Percentiles rank a stretch among this genome's conserved stretches.
Conservation (phyloP, 2,329 filamentous ascomycete genomes). For the Cladosporium oxysporum region DNA sequence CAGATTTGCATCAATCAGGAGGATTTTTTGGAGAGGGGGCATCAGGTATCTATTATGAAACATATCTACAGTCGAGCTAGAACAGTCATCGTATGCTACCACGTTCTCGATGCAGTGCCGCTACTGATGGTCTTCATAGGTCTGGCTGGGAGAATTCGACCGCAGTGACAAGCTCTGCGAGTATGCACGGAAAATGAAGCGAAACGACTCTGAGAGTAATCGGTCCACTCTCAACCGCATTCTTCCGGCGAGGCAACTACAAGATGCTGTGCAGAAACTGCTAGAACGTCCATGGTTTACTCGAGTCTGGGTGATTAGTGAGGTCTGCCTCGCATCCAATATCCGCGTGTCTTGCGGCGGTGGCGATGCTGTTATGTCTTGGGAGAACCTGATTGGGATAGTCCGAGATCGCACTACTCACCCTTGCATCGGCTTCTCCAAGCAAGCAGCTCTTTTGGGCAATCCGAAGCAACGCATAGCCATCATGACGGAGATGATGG, state of each 20-base stretch:
- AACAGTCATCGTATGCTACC: slow-evolving; percentile 11
- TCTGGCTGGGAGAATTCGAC: slow-evolving; percentile 35
- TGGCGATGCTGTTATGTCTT: slow-evolving; percentile 19
- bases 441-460: slow-evolving; percentile 32
- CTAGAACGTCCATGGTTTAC: slow-evolving; percentile 34
- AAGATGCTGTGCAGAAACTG: slow-evolving; percentile 33
- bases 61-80: slow-evolving; percentile 34
- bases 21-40: slow-evolving; percentile 33
- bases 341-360: slow-evolving; percentile 15
- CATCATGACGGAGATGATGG: slow-evolving; percentile 35
- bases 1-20: slow-evolving; percentile 37
- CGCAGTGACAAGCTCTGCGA: slow-evolving; percentile 32
- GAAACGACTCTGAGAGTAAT: slow-evolving; percentile 24
- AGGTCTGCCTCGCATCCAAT: slow-evolving; percentile 19
- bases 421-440: slow-evolving; percentile 30
- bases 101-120: neutral
- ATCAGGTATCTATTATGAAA: slow-evolving; percentile 41
- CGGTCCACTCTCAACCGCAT: slow-evolving; percentile 26
- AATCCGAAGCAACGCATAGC: slow-evolving; percentile 35
- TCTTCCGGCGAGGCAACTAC: slow-evolving; percentile 28
- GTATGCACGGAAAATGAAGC: slow-evolving; percentile 32
- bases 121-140: slow-evolving; percentile 16
- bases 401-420: slow-evolving; percentile 28
- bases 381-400: slow-evolving; percentile 33
- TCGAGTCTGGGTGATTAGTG: slow-evolving; percentile 30